These are phyloP conservation scores for Fragosphaeria purpurea DNA, from an alignment of 2,329 filamentous ascomycete genomes.

Conservation along the genomic window DNA sequence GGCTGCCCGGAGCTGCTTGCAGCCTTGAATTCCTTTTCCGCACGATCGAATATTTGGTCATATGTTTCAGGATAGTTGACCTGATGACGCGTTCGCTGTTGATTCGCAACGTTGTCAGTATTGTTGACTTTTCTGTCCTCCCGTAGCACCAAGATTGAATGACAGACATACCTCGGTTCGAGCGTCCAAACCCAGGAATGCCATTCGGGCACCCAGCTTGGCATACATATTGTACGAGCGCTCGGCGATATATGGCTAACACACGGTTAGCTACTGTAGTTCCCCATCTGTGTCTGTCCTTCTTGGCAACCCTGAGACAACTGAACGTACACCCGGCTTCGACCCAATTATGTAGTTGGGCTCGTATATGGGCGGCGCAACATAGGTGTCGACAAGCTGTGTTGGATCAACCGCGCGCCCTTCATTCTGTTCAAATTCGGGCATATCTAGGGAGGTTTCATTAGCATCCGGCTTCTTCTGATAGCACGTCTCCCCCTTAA, in stretches of 20 bases:
- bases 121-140: not conserved
- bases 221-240: conserved; percentile 80
- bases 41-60: conserved; percentile 67
- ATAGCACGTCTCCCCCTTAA: too few relatives aligned
- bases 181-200: conserved; percentile 83
- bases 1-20: conserved; percentile 59
- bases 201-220: conserved; percentile 69
- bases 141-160: too few relatives aligned
- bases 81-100: conserved; percentile 77
- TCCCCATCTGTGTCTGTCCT: too few relatives aligned
- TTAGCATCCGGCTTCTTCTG: not conserved
- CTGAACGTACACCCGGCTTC: conserved; percentile 59
- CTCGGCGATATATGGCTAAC: conserved; percentile 78
- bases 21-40: conserved; percentile 59
- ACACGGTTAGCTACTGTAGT: too few relatives aligned
- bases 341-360: conserved; percentile 68
- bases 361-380: conserved; percentile 47
- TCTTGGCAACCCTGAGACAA: conserved; percentile 12
- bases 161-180: conserved; percentile 65
- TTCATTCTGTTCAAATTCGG: not conserved
- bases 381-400: conserved; percentile 66
- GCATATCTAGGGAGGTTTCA: not conserved
- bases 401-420: conserved; percentile 41
- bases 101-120: conserved; percentile 34
- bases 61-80: conserved; percentile 93